Conservation (phyloP, 768 basidiomycete genomes). For the Boletus sp. region DNA sequence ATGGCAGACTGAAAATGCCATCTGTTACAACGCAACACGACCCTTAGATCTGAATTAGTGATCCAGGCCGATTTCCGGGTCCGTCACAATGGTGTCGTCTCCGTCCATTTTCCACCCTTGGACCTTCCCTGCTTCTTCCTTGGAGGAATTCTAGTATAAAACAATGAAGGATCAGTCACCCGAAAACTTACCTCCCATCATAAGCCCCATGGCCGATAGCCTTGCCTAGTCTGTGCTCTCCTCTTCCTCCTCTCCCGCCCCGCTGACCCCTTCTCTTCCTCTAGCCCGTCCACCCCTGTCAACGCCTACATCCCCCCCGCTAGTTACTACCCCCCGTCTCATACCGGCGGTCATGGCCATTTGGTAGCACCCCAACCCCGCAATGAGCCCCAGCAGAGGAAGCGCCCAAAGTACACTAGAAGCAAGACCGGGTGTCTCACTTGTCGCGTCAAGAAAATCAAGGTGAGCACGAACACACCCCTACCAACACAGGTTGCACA, state of each 20-base stretch:
- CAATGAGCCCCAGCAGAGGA: slow-evolving; percentile 55
- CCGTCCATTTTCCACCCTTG: slow-evolving; percentile 40
- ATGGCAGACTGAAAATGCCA: slow-evolving; percentile 40
- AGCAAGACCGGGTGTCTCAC: slow-evolving; percentile 94
- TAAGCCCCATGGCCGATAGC: slow-evolving; percentile 46
- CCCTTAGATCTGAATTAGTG: slow-evolving; percentile 72
- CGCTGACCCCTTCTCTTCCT: slow-evolving; percentile 20
- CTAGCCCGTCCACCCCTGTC: slow-evolving; percentile 34
- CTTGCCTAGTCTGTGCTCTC: slow-evolving; percentile 50
- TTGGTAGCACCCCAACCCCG: slow-evolving; percentile 47
- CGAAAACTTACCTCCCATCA: slow-evolving; percentile 38
- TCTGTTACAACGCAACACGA: slow-evolving; percentile 52
- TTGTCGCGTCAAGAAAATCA: slow-evolving; percentile 93
- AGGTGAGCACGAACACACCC: slow-evolving; percentile 49
- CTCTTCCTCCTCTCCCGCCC: slow-evolving; percentile 3
- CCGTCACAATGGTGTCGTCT: slow-evolving; percentile 39
- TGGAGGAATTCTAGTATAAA: slow-evolving; percentile 43
- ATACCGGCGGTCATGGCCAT: slow-evolving; percentile 40
- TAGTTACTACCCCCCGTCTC: slow-evolving; percentile 37
- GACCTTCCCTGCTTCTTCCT: slow-evolving; percentile 32
- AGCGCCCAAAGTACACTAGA: slow-evolving; percentile 89
- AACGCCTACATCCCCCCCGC: slow-evolving; percentile 41
- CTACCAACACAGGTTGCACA: not conserved
- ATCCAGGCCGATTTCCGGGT: slow-evolving; percentile 45
- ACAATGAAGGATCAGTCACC: slow-evolving; percentile 41